Conservation (phyloP, 2,329 filamentous ascomycete genomes). For the Penicillium sp. region DNA sequence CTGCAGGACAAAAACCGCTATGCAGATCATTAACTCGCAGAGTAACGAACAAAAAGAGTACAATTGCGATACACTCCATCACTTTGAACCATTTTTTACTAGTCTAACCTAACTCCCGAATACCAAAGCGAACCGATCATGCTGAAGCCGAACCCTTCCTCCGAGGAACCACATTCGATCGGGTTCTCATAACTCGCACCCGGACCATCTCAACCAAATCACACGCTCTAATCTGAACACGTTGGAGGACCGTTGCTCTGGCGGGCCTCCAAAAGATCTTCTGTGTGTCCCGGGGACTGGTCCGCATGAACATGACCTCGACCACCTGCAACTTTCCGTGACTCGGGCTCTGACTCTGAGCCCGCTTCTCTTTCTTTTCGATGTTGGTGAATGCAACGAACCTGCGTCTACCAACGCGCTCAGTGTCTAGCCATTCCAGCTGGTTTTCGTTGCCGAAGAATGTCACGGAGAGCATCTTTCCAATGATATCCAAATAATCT, state of each 20-base stretch:
- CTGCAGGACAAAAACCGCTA: not conserved
- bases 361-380: not conserved
- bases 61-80: not conserved
- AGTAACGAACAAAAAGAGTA: not conserved
- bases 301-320: not conserved
- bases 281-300: not conserved
- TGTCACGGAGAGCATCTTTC: not conserved
- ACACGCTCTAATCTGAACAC: not conserved
- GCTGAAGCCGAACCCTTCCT: not conserved
- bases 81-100: no score
- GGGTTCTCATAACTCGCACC: not conserved
- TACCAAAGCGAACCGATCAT: not conserved
- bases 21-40: not conserved
- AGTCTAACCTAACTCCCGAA: not conserved
- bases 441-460: not conserved
- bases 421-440: not conserved
- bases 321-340: not conserved
- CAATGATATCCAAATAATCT: not conserved
- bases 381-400: conserved; percentile 1
- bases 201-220: not conserved
- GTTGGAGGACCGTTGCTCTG: not conserved
- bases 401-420: not conserved
- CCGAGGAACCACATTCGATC: not conserved
- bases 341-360: not conserved
- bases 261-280: conserved; percentile 1